These are phyloP conservation scores for Setomelanomma holmii DNA, from an alignment of 2,329 filamentous ascomycete species.

Conservation along the genomic window DNA sequence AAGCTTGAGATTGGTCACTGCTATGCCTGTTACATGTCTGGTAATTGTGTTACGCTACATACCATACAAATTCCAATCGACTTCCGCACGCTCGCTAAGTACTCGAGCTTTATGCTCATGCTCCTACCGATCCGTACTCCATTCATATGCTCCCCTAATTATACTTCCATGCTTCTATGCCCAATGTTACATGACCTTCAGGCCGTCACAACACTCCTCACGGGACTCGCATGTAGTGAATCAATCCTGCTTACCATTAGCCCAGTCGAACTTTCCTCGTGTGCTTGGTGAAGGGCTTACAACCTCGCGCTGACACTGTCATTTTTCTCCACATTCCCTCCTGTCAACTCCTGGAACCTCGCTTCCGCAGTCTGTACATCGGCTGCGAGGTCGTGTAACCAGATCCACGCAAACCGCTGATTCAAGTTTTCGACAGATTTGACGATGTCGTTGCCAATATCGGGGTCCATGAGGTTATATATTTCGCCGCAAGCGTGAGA, in stretches of 20 bases:
- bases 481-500: constrained; percentile 20
- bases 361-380: constrained; percentile 13
- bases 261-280: not conserved
- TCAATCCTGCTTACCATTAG: not conserved
- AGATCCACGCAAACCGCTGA: constrained; percentile 28
- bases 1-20: too few relatives aligned
- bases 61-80: too few relatives aligned
- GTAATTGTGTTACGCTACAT: too few relatives aligned
- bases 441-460: constrained; percentile 15
- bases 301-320: constrained; percentile 5
- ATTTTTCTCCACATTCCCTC: not conserved
- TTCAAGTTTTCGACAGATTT: constrained; percentile 18
- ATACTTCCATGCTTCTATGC: too few relatives aligned
- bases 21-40: too few relatives aligned
- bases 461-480: constrained; percentile 17
- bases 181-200: too few relatives aligned
- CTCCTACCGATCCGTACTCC: too few relatives aligned
- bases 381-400: constrained; percentile 25
- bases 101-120: too few relatives aligned
- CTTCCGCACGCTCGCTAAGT: too few relatives aligned
- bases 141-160: too few relatives aligned
- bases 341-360: constrained; percentile 1
- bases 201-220: not conserved
- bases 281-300: not conserved
- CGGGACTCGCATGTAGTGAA: not conserved